Conservation (phyloP, 2,329 filamentous ascomycete genomes). For the Elsinoe arachidis region DNA sequence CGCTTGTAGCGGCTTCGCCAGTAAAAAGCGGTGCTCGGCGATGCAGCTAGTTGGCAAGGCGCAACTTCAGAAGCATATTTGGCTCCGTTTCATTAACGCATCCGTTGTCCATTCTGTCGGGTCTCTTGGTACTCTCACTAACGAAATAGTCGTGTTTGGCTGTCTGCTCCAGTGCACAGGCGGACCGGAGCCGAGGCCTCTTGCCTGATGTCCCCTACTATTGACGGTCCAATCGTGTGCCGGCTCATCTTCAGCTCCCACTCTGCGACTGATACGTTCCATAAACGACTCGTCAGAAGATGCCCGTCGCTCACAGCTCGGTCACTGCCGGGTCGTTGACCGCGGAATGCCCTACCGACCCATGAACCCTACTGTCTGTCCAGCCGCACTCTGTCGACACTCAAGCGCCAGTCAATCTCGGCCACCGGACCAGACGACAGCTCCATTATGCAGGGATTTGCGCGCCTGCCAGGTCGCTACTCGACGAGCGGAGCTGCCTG, state of each 20-base stretch:
- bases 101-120: slow-evolving; percentile 7
- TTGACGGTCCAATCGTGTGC: background rate
- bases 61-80: slow-evolving; percentile 9
- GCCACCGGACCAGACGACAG: slow-evolving; percentile 8
- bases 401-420: slow-evolving; percentile 13
- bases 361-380: background rate
- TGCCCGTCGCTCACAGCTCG: slow-evolving; percentile 7
- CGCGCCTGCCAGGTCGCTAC: slow-evolving; percentile 11
- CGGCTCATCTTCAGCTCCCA: background rate
- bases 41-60: slow-evolving; percentile 8
- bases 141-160: slow-evolving; percentile 5
- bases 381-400: slow-evolving; percentile 5
- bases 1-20: slow-evolving; percentile 6
- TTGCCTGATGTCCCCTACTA: background rate
- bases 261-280: background rate
- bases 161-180: slow-evolving; percentile 3
- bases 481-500: slow-evolving; percentile 11
- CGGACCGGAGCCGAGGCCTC: slow-evolving; percentile 5
- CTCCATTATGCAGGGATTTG: slow-evolving; percentile 11
- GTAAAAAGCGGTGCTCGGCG: slow-evolving; percentile 3
- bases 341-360: slow-evolving; percentile 4
- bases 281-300: slow-evolving; percentile 4
- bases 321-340: slow-evolving; percentile 2
- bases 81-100: slow-evolving; percentile 7
- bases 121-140: slow-evolving; percentile 6